Base-by-base conservation (phyloP, 768 basidiomycete genomes). In the Piloderma croceum region DNA sequence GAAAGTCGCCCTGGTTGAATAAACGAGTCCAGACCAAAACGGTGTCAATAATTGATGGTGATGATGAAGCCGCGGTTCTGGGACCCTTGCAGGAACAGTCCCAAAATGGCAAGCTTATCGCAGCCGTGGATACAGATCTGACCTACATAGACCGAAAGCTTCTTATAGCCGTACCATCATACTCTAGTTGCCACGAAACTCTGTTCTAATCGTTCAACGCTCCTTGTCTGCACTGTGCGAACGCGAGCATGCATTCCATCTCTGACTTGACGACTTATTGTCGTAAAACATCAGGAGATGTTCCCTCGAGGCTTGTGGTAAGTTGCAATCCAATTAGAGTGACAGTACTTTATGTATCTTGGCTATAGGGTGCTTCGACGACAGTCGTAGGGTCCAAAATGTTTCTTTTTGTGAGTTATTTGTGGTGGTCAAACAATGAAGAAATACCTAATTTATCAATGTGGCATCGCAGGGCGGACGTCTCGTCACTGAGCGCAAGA, bases 181-280 rank as follows among this genome's bases (percentile, higher is more conserved):
- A n/a, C n/a, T n/a, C n/a, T n/a, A n/a, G n/a, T n/a, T n/a, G n/a
- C n/a, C n/a, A n/a, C n/a, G n/a, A n/a, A n/a, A n/a, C n/a, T n/a
- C n/a, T n/a, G n/a, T n/a, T n/a, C n/a, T n/a, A n/a, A n/a, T n/a
- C n/a, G n/a, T n/a, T n/a, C n/a, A n/a, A n/a, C n/a, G n/a, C n/a
- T n/a, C n/a, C n/a, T n/a, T n/a, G n/a, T n/a, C n/a, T n/a, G n/a
- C n/a, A n/a, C n/a, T n/a, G n/a, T n/a, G n/a, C n/a, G n/a, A n/a
- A n/a, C n/a, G n/a, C n/a, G n/a, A n/a, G n/a, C n/a, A 77, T 76
- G 75, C 86, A 90, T 58, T 88, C 89, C 36, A 88, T 92, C 50
- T 88, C 88, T 54, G 90, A 92, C 65, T 70, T 93, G 52, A 90
- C 89, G 7, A 90, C 90, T 1, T 87, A 79, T 56, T 85, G 83